Base-by-base conservation (phyloP, 148 eudicot species). In the Camellia sinensis region DNA sequence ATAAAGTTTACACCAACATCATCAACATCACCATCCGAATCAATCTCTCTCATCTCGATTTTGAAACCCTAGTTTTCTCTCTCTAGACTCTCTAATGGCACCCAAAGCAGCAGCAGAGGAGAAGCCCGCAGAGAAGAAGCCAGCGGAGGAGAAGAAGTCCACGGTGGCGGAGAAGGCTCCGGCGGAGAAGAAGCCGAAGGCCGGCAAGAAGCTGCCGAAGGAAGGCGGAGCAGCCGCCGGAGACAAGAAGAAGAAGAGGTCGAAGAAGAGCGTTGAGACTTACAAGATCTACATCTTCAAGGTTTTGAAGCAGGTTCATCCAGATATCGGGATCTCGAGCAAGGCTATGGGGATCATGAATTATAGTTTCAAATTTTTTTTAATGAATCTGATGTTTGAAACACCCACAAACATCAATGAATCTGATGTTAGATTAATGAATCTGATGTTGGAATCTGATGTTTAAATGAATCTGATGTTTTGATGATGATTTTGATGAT, bases 341-440 rank as follows among this genome's bases (percentile, higher is more conserved):
- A 87, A 87, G 85, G 89, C 89, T 3, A 87, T 87, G 89, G 85
- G 87, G 11, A 84, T 87, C 21, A 84, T 87, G 89, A 87, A 87
- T n/a, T n/a, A n/a, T n/a, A n/a, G n/a, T n/a, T n/a, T n/a, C n/a
- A n/a, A n/a, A n/a, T n/a, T n/a, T n/a, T n/a, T n/a, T n/a, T n/a
- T n/a, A n/a, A n/a, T n/a, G n/a, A n/a, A n/a, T n/a, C n/a, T n/a
- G n/a, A n/a, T n/a, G n/a, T n/a, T n/a, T n/a, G n/a, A n/a, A n/a
- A n/a, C n/a, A n/a, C n/a, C n/a, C n/a, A n/a, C n/a, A n/a, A n/a
- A n/a, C n/a, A n/a, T n/a, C n/a, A n/a, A n/a, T n/a, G n/a, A n/a
- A n/a, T n/a, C n/a, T n/a, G n/a, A n/a, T n/a, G n/a, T n/a, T n/a
- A n/a, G n/a, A n/a, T n/a, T n/a, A n/a, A n/a, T n/a, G n/a, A n/a